Evolutionary conservation across 2,329 filamentous ascomycete species (phyloP).

Genomic region (Sporothrix pseudoabietina): DNA sequence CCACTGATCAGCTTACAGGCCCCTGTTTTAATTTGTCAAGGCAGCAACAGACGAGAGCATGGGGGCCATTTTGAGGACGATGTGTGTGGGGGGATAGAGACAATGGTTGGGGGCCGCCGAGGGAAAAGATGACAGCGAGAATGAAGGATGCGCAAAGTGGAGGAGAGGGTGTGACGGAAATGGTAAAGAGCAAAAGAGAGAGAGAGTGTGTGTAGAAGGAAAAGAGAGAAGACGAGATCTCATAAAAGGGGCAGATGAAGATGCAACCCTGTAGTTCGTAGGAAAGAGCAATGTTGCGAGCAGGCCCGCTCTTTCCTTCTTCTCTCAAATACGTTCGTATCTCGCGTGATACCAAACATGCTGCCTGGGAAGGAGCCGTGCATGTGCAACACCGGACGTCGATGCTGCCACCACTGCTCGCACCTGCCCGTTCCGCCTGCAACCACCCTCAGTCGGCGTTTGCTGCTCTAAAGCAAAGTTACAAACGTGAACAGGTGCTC

Average conservation of each 20-base stretch:
- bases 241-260: neutral
- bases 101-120: constrained; percentile 1
- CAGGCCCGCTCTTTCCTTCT: neutral
- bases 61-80: constrained; percentile 15
- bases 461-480: neutral
- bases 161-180: neutral
- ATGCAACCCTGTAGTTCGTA: neutral
- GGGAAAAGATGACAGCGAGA: neutral
- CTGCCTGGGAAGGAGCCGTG: constrained; percentile 17
- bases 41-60: constrained; percentile 18
- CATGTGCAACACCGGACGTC: neutral
- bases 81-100: neutral
- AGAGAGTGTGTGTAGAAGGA: neutral
- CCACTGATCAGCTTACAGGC: neutral
- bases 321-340: neutral
- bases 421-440: constrained; percentile 15
- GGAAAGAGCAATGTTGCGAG: neutral
- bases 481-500: constrained; percentile 1
- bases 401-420: constrained; percentile 8
- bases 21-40: constrained; percentile 29
- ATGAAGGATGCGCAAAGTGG: neutral
- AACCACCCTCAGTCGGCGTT: neutral
- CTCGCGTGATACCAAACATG: neutral
- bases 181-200: neutral
- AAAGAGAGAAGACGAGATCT: neutral